Evolutionary conservation across 352 stramenopile genomes (phyloP).

Genomic region (Saprolegnia parasitica): DNA sequence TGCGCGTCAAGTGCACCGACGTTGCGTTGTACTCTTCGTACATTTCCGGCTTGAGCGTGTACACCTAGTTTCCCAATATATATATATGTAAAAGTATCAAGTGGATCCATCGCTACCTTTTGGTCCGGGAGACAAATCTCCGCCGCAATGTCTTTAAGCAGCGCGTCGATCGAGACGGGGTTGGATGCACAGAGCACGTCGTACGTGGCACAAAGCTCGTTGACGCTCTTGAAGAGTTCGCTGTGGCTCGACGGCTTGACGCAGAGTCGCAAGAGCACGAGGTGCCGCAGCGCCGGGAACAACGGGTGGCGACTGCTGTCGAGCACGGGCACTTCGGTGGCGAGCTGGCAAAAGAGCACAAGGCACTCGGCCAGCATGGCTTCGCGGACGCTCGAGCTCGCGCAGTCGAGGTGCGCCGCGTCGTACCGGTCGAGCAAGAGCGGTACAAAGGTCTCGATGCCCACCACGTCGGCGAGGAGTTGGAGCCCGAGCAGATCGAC

Average conservation of each 20-base stretch:
- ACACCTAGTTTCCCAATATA: constrained; percentile 32
- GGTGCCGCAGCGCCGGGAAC: constrained; percentile 47
- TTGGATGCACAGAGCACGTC: constrained; percentile 60
- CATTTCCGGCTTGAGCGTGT: constrained; percentile 73
- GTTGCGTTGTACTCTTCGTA: constrained; percentile 82
- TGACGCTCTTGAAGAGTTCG: constrained; percentile 78
- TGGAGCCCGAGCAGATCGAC: constrained; percentile 76
- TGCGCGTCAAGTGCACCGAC: constrained; percentile 81
- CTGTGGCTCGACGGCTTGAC: constrained; percentile 76
- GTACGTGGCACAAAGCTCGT: constrained; percentile 71
- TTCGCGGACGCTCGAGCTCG: constrained; percentile 33
- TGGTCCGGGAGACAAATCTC: constrained; percentile 50
- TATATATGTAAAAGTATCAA: neutral
- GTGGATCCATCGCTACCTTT: constrained; percentile 7
- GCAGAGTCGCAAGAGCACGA: constrained; percentile 73
- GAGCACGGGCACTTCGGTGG: constrained; percentile 62
- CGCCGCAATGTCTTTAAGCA: constrained; percentile 75
- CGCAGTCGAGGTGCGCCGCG: constrained; percentile 48
- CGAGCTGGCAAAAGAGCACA: constrained; percentile 65
- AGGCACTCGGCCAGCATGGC: constrained; percentile 76
- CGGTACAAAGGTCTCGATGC: constrained; percentile 70
- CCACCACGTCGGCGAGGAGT: constrained; percentile 66
- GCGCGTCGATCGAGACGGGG: constrained; percentile 58
- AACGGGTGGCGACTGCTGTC: neutral
- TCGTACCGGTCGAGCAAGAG: constrained; percentile 72